Conservation (phyloP, 2,329 filamentous ascomycete species). For the Fusarium coffeatum region DNA sequence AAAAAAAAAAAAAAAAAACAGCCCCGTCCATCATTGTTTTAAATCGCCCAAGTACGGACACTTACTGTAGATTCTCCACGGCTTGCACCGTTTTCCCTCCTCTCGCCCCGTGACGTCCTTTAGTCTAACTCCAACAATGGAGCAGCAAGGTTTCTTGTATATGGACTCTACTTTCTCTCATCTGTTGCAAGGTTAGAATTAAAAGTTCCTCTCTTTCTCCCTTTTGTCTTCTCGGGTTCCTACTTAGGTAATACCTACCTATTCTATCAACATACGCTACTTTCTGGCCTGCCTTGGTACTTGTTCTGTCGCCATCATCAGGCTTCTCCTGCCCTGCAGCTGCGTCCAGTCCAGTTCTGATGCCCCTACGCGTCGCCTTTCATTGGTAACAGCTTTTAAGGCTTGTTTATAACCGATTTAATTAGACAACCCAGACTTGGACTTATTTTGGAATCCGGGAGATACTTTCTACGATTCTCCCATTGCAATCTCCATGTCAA, state of each 20-base stretch:
- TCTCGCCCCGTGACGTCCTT: slow-evolving; percentile 30
- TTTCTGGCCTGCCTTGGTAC: background rate
- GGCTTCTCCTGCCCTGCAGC: slow-evolving; percentile 3
- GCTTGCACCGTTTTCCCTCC: slow-evolving; percentile 30
- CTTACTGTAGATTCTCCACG: slow-evolving; percentile 22
- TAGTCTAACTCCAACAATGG: slow-evolving; percentile 36
- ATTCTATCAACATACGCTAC: background rate
- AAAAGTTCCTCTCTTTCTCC: background rate
- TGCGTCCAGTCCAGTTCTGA: slow-evolving; percentile 8
- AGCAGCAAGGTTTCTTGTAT: slow-evolving; percentile 40
- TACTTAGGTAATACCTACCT: background rate
- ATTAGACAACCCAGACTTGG: slow-evolving; percentile 40
- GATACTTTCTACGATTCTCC: slow-evolving; percentile 32
- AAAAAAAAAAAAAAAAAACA: no score
- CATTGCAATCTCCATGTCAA: slow-evolving; percentile 43
- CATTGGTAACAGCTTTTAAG: slow-evolving; percentile 37
- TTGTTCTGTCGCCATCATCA: background rate
- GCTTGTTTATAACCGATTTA: slow-evolving; percentile 35
- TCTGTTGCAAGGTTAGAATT: slow-evolving; percentile 45
- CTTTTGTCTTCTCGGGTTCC: background rate
- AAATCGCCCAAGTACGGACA: background rate
- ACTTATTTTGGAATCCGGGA: slow-evolving; percentile 37
- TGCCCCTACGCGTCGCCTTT: slow-evolving; percentile 7
- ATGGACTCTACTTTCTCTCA: slow-evolving; percentile 41
- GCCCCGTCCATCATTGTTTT: background rate